Evolutionary conservation across 225 moss, liverwort and hornwort species (phyloP).

Genomic region (Polytrichum formosum): DNA sequence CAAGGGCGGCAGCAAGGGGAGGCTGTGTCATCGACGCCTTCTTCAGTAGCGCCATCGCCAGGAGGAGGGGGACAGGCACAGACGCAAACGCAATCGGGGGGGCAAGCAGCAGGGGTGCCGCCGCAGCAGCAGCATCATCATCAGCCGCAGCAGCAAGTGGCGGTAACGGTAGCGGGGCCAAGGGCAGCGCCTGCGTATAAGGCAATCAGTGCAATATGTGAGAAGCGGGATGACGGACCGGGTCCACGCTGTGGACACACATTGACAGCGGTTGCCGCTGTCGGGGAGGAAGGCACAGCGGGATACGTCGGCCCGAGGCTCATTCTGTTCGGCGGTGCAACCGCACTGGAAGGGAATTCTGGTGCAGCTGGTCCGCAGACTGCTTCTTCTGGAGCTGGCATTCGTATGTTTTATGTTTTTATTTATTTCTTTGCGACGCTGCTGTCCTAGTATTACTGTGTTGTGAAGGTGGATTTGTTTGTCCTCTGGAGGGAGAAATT

Average conservation of each 20-base stretch:
- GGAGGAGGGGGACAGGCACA: slow-evolving; percentile 8
- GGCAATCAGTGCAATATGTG: slow-evolving; percentile 45
- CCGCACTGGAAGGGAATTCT: slow-evolving; percentile 77
- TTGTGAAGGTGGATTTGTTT: no score
- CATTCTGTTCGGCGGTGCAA: slow-evolving; percentile 84
- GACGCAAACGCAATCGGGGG: not conserved
- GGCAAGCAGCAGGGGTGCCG: not conserved
- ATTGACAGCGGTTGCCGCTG: slow-evolving; percentile 76
- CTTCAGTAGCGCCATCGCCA: slow-evolving; percentile 10
- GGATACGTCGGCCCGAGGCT: slow-evolving; percentile 81
- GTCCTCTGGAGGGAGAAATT: no score
- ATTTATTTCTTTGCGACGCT: not conserved
- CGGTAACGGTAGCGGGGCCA: slow-evolving; percentile 35
- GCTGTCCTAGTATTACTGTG: no score
- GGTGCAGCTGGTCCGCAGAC: slow-evolving; percentile 58
- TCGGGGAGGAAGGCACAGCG: slow-evolving; percentile 72
- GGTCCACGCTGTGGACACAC: slow-evolving; percentile 87
- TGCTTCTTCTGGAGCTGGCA: slow-evolving; percentile 73
- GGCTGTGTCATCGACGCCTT: slow-evolving; percentile 2
- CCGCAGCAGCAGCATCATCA: not conserved
- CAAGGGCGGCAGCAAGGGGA: slow-evolving; percentile 7
- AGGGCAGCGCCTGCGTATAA: slow-evolving; percentile 69
- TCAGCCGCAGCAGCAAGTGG: slow-evolving; percentile 14
- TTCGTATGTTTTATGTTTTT: slow-evolving; percentile 46
- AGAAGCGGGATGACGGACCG: slow-evolving; percentile 82